Percentiles rank a stretch among this genome's conserved stretches.
Evolutionary conservation across 441 rosid genomes (phyloP).

Genomic region (Euphorbia schlechtendalii): DNA sequence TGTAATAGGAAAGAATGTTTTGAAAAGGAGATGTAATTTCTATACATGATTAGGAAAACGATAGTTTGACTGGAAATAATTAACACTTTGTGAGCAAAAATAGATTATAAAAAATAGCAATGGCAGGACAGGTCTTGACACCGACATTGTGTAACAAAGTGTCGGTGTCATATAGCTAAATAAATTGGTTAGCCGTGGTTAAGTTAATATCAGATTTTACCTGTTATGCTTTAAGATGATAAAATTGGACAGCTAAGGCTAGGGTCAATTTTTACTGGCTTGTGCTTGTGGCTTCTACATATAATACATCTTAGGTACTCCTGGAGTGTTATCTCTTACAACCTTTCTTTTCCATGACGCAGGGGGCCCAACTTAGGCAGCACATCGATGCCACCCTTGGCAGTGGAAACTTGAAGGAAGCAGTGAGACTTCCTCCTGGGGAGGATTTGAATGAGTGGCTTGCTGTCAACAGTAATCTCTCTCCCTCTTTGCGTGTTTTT

Average conservation of each 20-base stretch:
- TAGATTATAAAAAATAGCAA: neutral
- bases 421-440: constrained; percentile 95
- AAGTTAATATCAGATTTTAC: neutral
- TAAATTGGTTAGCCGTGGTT: neutral
- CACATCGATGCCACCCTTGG: constrained; percentile 96
- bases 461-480: constrained; percentile 75
- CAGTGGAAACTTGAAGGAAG: constrained; percentile 95
- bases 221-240: constrained; percentile 3
- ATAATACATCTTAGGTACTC: constrained; percentile 6
- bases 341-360: constrained; percentile 23
- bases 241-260: constrained; percentile 6
- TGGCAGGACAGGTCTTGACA: neutral
- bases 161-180: neutral
- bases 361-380: constrained; percentile 96
- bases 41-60: constrained; percentile 1
- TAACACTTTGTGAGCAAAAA: neutral
- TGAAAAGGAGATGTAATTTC: constrained; percentile 7
- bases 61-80: neutral
- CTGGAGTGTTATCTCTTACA: constrained; percentile 6
- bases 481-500: neutral
- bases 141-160: neutral
- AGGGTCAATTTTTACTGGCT: constrained; percentile 4
- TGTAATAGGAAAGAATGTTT: constrained; percentile 7
- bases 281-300: constrained; percentile 6
- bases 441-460: constrained; percentile 98